Evolutionary conservation across 768 basidiomycete species (phyloP), one percentile per base, ranked within the genome.

Genomic region (Paxillus rubicundulus): DNA sequence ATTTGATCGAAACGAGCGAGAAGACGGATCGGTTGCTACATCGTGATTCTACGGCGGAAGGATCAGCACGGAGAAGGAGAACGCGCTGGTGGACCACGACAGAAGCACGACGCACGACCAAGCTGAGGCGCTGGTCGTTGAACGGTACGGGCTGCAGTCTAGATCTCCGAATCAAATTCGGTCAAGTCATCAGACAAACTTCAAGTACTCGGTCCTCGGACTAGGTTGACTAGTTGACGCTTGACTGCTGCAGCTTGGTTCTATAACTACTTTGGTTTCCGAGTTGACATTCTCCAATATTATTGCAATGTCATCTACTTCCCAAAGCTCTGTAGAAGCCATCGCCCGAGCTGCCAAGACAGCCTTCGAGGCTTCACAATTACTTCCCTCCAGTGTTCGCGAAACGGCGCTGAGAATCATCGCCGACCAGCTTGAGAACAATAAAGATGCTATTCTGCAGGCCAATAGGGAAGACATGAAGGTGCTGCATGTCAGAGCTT

Each of bases 361-460:
- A 8, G 91, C 96, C 0, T 99, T 96, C 64, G 86, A 94, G 61
- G 78, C 79, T 17, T 93, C 94, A 5, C 96, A 97, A 66, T 78
- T 96, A 18, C 74, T 96, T 49, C 72, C 82, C 18, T 70, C 86
- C 1, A 61, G 75, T 1, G 30, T 32, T 12, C 12, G 12, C 30
- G 12, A 32, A 59, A 70, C 71, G 18, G 94, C 94, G 0, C 77
- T 99, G 2, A 70, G 80, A 51, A 77, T 78, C 49, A 91, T 98
- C 55, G 76, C 79, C 28, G 71, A 75, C 34, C 82, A 86, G 45
- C 81, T 99, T 33, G 80, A 81, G 39, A 67, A 72, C 27, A 79
- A 76, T 53, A 91, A 84, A 68, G 73, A 75, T 28, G 80, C 80
- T 4, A 88, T 99, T 40, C 70, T 98, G 9, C 74, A 71, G 1